A percentile compares a stretch with the other conserved stretches of the same genome.
Evolutionary conservation across 495 filamentous ascomycete genomes (phyloP).

Genomic region (Penicillium canescens): DNA sequence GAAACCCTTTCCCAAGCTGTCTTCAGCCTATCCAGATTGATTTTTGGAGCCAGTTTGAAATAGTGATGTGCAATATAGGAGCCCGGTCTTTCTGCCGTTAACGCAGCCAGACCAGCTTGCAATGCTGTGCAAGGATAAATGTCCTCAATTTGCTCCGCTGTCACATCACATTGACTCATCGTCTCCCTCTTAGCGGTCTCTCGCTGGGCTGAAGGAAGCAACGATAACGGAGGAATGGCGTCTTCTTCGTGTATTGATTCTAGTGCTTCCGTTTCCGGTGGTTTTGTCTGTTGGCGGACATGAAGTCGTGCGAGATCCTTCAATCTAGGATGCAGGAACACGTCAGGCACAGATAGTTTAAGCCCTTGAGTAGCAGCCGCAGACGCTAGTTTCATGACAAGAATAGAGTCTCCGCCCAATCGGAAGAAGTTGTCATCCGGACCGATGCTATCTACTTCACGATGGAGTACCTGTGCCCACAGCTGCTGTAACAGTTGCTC

Average conservation of each 20-base stretch:
- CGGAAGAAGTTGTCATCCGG: neutral
- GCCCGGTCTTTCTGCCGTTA: constrained; percentile 46
- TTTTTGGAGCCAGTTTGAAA: constrained; percentile 4
- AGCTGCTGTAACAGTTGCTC: constrained; percentile 2
- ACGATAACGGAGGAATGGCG: neutral
- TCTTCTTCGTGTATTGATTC: neutral
- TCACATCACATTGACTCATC: constrained; percentile 20
- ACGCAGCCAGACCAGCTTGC: constrained; percentile 55
- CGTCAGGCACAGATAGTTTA: neutral
- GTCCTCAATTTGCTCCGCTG: constrained; percentile 46
- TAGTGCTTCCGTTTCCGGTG: constrained; percentile 5
- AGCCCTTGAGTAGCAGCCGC: neutral
- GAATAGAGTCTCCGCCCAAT: neutral
- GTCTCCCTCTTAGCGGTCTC: neutral
- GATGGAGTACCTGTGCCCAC: constrained; percentile 9
- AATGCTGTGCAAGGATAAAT: constrained; percentile 60
- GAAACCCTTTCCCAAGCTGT: constrained; percentile 24
- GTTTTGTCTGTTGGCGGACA: neutral
- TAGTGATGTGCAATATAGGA: constrained; percentile 49
- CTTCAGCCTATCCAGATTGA: constrained; percentile 27
- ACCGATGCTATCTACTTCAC: neutral
- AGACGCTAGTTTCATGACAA: neutral
- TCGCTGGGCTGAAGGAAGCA: neutral
- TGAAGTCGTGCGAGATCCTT: neutral
- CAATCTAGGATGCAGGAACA: neutral